Conservation (phyloP, 164 flowering plant species). For the Vitis rupestris region DNA sequence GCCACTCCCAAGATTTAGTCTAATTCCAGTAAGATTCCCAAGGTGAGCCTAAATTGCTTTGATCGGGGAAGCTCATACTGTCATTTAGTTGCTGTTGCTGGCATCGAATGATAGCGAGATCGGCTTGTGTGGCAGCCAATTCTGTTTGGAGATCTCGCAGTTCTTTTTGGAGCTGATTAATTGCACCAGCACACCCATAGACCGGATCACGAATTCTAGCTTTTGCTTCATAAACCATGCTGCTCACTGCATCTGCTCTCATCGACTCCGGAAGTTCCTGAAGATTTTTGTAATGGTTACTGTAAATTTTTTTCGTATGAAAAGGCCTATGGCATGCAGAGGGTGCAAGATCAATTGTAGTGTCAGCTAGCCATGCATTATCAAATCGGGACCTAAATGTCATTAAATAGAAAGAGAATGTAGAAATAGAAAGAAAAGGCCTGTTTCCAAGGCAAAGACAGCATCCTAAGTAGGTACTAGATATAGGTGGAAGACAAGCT, state of each 20-base stretch:
- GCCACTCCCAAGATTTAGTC: too few species aligned
- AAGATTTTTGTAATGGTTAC: not conserved
- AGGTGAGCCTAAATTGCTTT: too few species aligned
- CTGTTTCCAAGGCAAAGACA: too few species aligned
- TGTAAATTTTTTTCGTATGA: not conserved
- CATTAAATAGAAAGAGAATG: too few species aligned
- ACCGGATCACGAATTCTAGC: constrained; percentile 74
- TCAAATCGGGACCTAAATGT: too few species aligned
- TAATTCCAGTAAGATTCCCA: too few species aligned
- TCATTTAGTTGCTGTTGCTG: constrained; percentile 47
- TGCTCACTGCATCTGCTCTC: constrained; percentile 77
- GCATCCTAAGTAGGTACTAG: too few species aligned
- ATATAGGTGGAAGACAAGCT: too few species aligned
- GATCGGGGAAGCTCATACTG: not conserved
- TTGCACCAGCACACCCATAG: constrained; percentile 75
- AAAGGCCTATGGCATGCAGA: too few species aligned
- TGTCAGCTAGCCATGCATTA: too few species aligned
- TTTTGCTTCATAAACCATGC: constrained; percentile 83
- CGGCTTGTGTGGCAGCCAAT: constrained; percentile 66
- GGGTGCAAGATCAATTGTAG: too few species aligned
- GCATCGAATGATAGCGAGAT: constrained; percentile 45
- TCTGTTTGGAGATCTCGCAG: constrained; percentile 62
- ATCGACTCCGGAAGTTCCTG: constrained; percentile 72
- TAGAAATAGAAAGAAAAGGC: too few species aligned
- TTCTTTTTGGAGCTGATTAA: constrained; percentile 71